Evolutionary conservation across 2,329 filamentous ascomycete species (phyloP).

Genomic region (Colletotrichum sp.): DNA sequence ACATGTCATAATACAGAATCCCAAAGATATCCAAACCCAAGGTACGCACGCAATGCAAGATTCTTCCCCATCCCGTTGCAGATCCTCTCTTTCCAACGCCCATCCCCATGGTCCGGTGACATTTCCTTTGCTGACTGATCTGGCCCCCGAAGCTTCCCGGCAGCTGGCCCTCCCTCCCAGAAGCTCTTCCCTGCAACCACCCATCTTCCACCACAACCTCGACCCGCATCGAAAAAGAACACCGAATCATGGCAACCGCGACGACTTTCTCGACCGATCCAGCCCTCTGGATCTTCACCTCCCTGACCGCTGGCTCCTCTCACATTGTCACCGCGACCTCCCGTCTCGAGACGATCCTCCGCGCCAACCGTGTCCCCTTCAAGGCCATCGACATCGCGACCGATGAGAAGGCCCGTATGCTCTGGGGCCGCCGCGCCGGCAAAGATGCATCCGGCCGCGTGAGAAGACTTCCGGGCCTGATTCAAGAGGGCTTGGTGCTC

Average conservation of each 20-base stretch:
- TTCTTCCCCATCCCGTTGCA: background rate
- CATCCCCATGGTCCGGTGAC: background rate
- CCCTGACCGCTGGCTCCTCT: constrained; percentile 91
- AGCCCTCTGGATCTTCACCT: constrained; percentile 93
- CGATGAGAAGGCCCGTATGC: constrained; percentile 84
- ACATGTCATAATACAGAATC: constrained; percentile 5
- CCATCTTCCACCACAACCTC: background rate
- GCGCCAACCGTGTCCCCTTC: constrained; percentile 93
- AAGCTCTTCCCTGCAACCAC: constrained; percentile 18
- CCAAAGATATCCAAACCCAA: background rate
- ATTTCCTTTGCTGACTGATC: constrained; percentile 4
- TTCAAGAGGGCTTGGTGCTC: constrained; percentile 85
- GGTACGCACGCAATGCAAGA: constrained; percentile 10
- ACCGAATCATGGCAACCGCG: constrained; percentile 21
- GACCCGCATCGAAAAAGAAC: background rate
- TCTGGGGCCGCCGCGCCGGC: constrained; percentile 85
- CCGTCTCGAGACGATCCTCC: constrained; percentile 93
- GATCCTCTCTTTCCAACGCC: background rate
- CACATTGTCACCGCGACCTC: constrained; percentile 97
- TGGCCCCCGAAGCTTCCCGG: background rate
- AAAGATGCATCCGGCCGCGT: constrained; percentile 66
- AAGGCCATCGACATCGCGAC: constrained; percentile 90
- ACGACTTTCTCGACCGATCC: constrained; percentile 64
- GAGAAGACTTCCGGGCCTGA: constrained; percentile 85
- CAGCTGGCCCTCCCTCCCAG: constrained; percentile 1